Conservation (phyloP, 768 basidiomycete genomes). For the Pisolithus tinctorius region DNA sequence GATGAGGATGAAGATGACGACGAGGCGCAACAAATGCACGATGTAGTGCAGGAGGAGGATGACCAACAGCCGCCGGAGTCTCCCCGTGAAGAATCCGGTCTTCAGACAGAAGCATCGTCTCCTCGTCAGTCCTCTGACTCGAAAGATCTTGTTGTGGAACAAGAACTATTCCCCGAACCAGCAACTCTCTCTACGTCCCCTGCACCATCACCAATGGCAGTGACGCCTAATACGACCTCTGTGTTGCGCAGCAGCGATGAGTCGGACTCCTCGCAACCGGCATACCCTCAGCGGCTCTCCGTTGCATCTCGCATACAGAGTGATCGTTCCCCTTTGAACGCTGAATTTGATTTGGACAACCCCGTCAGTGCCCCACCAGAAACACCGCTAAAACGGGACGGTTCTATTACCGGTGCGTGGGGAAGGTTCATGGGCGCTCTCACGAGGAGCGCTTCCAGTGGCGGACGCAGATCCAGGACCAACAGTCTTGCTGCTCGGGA, state of each 20-base stretch:
- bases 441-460: constrained; percentile 55
- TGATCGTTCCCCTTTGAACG: constrained; percentile 50
- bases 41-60: constrained; percentile 36
- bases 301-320: constrained; percentile 54
- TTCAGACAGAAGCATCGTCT: constrained; percentile 46
- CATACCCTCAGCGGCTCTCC: constrained; percentile 55
- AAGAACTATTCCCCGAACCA: constrained; percentile 52
- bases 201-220: constrained; percentile 42
- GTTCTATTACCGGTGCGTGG: constrained; percentile 50
- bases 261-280: constrained; percentile 43
- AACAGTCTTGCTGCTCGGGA: constrained; percentile 69
- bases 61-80: constrained; percentile 48
- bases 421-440: constrained; percentile 67
- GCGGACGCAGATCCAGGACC: constrained; percentile 70
- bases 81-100: constrained; percentile 38
- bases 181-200: constrained; percentile 39
- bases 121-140: constrained; percentile 52
- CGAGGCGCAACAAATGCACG: constrained; percentile 18
- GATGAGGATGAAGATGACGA: constrained; percentile 43
- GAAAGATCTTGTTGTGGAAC: constrained; percentile 57
- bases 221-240: constrained; percentile 37
- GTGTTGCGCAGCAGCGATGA: constrained; percentile 37
- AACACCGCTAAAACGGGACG: constrained; percentile 52
- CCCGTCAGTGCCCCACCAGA: constrained; percentile 33
- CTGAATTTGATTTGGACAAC: constrained; percentile 48